Conservation (phyloP, 805 yeast species). For the Pichia californica region DNA sequence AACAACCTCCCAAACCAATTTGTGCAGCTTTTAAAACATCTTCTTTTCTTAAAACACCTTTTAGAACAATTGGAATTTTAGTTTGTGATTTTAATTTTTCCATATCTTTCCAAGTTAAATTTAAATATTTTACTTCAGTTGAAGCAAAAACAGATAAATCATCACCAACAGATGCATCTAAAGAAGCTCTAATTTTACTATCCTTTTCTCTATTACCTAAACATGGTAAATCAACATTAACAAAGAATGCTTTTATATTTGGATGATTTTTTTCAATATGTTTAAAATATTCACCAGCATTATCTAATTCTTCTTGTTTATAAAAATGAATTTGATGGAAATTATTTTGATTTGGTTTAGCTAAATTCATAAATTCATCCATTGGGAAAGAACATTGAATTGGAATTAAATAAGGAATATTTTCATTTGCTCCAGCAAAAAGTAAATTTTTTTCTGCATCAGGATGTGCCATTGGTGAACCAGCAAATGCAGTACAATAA, state of each 20-base stretch:
- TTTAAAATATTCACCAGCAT: slow-evolving; percentile 26
- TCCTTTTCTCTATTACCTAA: slow-evolving; percentile 85
- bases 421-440: slow-evolving; percentile 60
- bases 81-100: slow-evolving; percentile 46
- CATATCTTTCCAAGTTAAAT: slow-evolving; percentile 55
- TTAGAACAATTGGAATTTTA: slow-evolving; percentile 43
- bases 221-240: slow-evolving; percentile 85
- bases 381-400: slow-evolving; percentile 78
- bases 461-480: slow-evolving; percentile 80
- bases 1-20: slow-evolving; percentile 53
- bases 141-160: slow-evolving; percentile 14
- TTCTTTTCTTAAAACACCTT: slow-evolving; percentile 60
- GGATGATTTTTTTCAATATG: slow-evolving; percentile 15
- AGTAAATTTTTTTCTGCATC: slow-evolving; percentile 83
- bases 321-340: slow-evolving; percentile 82
- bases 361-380: slow-evolving; percentile 67
- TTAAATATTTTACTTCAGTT: slow-evolving; percentile 10
- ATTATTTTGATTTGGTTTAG: slow-evolving; percentile 55
- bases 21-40: slow-evolving; percentile 55
- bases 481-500: slow-evolving; percentile 84
- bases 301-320: slow-evolving; percentile 57
- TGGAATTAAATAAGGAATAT: slow-evolving; percentile 79
- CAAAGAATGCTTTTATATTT: slow-evolving; percentile 68
- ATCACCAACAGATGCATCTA: slow-evolving; percentile 32
- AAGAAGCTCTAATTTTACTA: slow-evolving; percentile 56